These are phyloP conservation scores for Raffaelea deltoideospora DNA, from an alignment of 2,329 filamentous ascomycete genomes.

Conservation along the genomic window DNA sequence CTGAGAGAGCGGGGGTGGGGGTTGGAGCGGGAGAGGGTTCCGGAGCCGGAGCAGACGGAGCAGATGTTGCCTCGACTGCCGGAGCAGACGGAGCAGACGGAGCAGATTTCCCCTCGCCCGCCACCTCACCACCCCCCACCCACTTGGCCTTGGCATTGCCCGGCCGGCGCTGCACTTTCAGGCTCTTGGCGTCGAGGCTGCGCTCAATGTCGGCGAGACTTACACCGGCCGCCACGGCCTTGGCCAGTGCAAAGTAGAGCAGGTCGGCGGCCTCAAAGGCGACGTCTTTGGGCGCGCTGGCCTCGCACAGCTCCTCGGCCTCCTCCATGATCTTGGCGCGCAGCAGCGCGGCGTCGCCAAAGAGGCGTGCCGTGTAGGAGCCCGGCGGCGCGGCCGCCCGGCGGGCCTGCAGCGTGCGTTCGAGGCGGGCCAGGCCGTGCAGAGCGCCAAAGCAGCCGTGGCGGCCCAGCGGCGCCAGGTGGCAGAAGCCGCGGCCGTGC, in stretches of 20 bases:
- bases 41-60: constrained; percentile 22
- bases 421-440: constrained; percentile 64
- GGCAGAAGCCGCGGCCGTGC: constrained; percentile 80
- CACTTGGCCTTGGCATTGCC: constrained; percentile 92
- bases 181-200: constrained; percentile 83
- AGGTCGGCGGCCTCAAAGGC: constrained; percentile 92
- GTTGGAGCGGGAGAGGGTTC: constrained; percentile 15
- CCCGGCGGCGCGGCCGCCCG: constrained; percentile 72
- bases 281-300: constrained; percentile 50
- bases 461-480: constrained; percentile 78
- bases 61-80: background rate
- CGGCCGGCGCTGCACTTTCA: constrained; percentile 85
- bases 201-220: constrained; percentile 78
- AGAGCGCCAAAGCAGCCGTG: constrained; percentile 85
- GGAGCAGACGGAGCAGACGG: constrained; percentile 15
- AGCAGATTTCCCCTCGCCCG: constrained; percentile 42
- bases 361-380: constrained; percentile 86
- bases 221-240: constrained; percentile 73
- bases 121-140: constrained; percentile 54
- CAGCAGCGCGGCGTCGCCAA: constrained; percentile 79
- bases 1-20: constrained; percentile 17
- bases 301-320: constrained; percentile 85
- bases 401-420: constrained; percentile 71
- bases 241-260: constrained; percentile 89
- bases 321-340: constrained; percentile 98